phyloP scores from a whole-genome alignment of 495 filamentous ascomycete species.

The Delitschia confertaspora region DNA sequence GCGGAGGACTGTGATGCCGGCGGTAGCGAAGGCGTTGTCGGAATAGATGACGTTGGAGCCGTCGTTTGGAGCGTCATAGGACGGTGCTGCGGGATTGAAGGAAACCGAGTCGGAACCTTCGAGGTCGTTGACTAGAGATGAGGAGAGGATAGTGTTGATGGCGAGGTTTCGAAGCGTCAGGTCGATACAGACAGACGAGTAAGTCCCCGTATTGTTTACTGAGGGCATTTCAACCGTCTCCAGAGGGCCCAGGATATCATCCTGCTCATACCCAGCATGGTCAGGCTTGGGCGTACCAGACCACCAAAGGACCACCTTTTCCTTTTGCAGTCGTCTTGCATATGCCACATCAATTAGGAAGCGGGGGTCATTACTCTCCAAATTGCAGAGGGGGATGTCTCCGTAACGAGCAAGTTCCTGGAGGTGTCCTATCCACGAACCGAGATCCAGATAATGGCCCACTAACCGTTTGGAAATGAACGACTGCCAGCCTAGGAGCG shows the following conservation, averaged over 20 bases:
- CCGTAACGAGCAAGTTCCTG: conserved; percentile 82
- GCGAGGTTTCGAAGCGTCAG: conserved; percentile 87
- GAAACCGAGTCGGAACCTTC: conserved; percentile 76
- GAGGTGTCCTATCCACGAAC: conserved; percentile 84
- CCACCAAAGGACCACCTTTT: conserved; percentile 98
- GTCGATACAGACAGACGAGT: conserved; percentile 94
- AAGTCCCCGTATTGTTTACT: conserved; percentile 85
- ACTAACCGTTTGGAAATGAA: conserved; percentile 82
- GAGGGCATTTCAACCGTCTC: conserved; percentile 92
- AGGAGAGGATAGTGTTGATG: conserved; percentile 96
- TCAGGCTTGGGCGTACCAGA: conserved; percentile 76
- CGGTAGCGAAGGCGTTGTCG: conserved; percentile 87
- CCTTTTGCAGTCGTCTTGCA: conserved; percentile 78
- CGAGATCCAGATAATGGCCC: conserved; percentile 79
- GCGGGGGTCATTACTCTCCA: conserved; percentile 86
- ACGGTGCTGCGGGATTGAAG: conserved; percentile 66
- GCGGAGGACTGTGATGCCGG: conserved; percentile 76
- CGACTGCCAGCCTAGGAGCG: conserved; percentile 86
- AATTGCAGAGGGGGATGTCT: conserved; percentile 87
- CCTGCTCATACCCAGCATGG: conserved; percentile 91
- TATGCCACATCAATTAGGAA: conserved; percentile 96
- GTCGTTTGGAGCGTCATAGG: conserved; percentile 48
- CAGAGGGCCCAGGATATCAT: conserved; percentile 73
- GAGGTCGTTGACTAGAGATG: conserved; percentile 93
- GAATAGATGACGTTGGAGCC: conserved; percentile 66